Conservation (phyloP, 2,329 filamentous ascomycete species). For the Apiospora phragmitis region DNA sequence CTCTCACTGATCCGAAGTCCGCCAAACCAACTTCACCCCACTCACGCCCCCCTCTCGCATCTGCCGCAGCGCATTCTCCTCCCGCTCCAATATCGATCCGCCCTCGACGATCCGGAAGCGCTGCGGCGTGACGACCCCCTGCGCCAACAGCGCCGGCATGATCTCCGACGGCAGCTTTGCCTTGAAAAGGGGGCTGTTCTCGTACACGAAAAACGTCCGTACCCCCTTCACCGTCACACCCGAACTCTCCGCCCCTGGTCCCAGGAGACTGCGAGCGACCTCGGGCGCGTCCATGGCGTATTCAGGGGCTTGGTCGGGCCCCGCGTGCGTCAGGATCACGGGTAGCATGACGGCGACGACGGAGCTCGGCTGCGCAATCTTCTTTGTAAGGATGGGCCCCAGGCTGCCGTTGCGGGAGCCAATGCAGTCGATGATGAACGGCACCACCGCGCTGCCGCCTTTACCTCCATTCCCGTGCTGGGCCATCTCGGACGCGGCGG, state of each 20-base stretch:
- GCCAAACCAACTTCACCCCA: conserved; percentile 43
- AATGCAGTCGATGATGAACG: conserved; percentile 57
- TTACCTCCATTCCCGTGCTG: background rate
- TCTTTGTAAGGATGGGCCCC: conserved; percentile 41
- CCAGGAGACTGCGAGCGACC: conserved; percentile 44
- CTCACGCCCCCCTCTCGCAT: conserved; percentile 38
- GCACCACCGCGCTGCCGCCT: conserved; percentile 26
- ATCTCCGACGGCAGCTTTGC: conserved; percentile 56
- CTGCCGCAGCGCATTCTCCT: conserved; percentile 37
- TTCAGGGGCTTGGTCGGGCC: conserved; percentile 45
- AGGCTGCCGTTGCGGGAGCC: conserved; percentile 49
- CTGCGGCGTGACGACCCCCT: conserved; percentile 41
- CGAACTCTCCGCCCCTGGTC: conserved; percentile 18
- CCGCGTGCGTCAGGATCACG: conserved; percentile 56
- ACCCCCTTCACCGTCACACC: conserved; percentile 56
- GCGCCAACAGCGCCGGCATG: conserved; percentile 47
- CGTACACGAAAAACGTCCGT: conserved; percentile 53
- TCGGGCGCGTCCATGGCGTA: conserved; percentile 54
- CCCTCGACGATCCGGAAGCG: conserved; percentile 43
- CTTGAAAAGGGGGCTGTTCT: conserved; percentile 58
- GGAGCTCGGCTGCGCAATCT: conserved; percentile 48
- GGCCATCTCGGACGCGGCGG: conserved; percentile 19
- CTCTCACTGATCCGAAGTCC: conserved; percentile 7
- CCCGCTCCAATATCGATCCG: conserved; percentile 36
- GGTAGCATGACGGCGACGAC: conserved; percentile 62